A percentile compares a stretch with the other conserved stretches of the same genome.
Evolutionary conservation across 306 rosid species (phyloP).

Genomic region (Medicago ruthenica): DNA sequence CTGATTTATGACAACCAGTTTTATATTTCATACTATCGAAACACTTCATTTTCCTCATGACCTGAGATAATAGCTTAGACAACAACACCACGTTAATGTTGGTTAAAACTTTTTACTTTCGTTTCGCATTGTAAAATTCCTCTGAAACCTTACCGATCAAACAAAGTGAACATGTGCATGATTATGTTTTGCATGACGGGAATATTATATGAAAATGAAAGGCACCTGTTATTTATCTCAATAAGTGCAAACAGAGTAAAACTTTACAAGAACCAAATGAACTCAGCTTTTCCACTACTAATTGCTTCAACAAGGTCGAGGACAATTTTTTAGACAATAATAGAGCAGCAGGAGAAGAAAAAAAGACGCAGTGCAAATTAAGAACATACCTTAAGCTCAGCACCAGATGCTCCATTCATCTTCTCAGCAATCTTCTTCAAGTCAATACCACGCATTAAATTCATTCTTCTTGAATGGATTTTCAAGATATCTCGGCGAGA

Average conservation of each 20-base stretch:
- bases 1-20: constrained; percentile 1
- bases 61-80: constrained; percentile 15
- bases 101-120: neutral
- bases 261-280: neutral
- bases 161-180: constrained; percentile 4
- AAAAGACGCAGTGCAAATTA: constrained; percentile 6
- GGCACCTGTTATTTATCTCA: neutral
- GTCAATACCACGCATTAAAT: constrained; percentile 98
- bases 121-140: constrained; percentile 4
- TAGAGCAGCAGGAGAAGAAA: constrained; percentile 16
- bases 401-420: constrained; percentile 99
- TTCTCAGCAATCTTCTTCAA: constrained; percentile 98
- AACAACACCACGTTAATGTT: neutral
- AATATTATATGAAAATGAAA: constrained; percentile 19
- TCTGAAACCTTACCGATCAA: neutral
- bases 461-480: constrained; percentile 99
- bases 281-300: neutral
- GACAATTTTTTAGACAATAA: neutral
- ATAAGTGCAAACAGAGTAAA: neutral
- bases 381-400: constrained; percentile 87
- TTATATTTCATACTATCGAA: neutral
- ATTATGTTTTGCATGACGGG: neutral
- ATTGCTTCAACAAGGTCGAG: neutral
- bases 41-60: constrained; percentile 23
- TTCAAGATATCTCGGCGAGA: constrained; percentile 94